These are phyloP conservation scores for Globisporangium paddicum DNA, from an alignment of 352 stramenopile genomes.

Conservation along the genomic window DNA sequence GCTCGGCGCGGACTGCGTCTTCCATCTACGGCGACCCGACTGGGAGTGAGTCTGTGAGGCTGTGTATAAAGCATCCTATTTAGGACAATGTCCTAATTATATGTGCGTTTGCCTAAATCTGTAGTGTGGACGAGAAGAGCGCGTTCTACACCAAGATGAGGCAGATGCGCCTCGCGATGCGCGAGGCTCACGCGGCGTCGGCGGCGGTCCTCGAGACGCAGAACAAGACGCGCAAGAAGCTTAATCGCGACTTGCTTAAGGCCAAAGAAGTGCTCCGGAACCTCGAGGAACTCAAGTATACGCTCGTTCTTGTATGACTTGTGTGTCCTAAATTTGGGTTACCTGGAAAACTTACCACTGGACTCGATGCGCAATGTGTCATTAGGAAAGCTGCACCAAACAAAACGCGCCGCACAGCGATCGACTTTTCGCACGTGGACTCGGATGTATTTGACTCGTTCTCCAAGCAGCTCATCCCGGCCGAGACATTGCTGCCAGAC, in stretches of 20 bases:
- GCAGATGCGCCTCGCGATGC: conserved; percentile 53
- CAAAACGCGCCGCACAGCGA: conserved; percentile 6
- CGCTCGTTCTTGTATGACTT: neutral
- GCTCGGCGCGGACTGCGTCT: conserved; percentile 32
- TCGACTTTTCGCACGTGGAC: conserved; percentile 36
- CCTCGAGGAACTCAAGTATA: conserved; percentile 36
- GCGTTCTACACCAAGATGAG: conserved; percentile 46
- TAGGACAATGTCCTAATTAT: neutral
- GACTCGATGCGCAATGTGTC: neutral
- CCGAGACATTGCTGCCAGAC: conserved; percentile 41
- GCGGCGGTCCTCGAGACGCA: conserved; percentile 29
- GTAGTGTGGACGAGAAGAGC: conserved; percentile 38
- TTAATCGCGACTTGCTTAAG: conserved; percentile 40
- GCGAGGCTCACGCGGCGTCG: conserved; percentile 23
- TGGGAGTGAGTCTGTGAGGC: conserved; percentile 54
- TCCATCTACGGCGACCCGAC: conserved; percentile 53
- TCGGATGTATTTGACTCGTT: conserved; percentile 65
- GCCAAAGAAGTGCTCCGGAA: conserved; percentile 37
- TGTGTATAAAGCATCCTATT: neutral
- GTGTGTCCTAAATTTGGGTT: neutral
- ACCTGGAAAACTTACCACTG: neutral
- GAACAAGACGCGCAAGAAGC: conserved; percentile 38
- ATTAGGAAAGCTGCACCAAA: conserved; percentile 2
- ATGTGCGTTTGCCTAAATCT: neutral
- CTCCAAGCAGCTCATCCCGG: conserved; percentile 57